Evolutionary conservation across 1,139 yeast genomes (phyloP).

Genomic region (Oligophagozyma castellii): DNA sequence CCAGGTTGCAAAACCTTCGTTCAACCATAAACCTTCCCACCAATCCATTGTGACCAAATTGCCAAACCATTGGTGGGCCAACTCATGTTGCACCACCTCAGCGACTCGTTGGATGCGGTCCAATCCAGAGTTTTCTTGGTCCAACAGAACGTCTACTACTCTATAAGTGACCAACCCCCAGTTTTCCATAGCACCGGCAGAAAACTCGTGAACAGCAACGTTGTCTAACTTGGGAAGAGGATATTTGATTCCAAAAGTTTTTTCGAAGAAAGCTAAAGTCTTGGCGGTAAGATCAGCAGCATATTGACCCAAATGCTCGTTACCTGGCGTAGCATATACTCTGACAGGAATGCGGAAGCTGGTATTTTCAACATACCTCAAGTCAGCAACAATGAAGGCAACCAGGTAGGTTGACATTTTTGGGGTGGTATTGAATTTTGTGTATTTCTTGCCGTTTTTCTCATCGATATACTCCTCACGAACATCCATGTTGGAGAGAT

Average conservation of each 20-base stretch:
- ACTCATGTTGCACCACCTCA: constrained; percentile 79
- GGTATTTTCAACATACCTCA: constrained; percentile 54
- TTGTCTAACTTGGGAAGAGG: constrained; percentile 76
- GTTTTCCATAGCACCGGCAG: constrained; percentile 89
- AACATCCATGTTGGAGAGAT: constrained; percentile 64
- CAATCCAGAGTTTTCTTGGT: constrained; percentile 52
- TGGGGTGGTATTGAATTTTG: constrained; percentile 50
- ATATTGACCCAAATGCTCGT: constrained; percentile 49
- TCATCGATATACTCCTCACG: constrained; percentile 29
- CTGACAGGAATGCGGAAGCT: constrained; percentile 66
- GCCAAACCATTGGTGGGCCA: constrained; percentile 93
- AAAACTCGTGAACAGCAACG: constrained; percentile 70
- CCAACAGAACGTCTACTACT: constrained; percentile 59
- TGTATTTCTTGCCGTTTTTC: constrained; percentile 39
- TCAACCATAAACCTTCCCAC: constrained; percentile 91
- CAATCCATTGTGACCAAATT: constrained; percentile 85
- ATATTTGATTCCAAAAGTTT: constrained; percentile 56
- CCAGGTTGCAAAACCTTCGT: constrained; percentile 90
- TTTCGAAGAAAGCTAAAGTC: constrained; percentile 61
- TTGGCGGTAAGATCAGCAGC: constrained; percentile 64
- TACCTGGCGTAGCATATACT: constrained; percentile 68
- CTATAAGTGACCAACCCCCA: constrained; percentile 82
- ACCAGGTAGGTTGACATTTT: constrained; percentile 68
- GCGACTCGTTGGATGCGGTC: constrained; percentile 66
- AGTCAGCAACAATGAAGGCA: constrained; percentile 75